These are phyloP conservation scores for Coprinopsis strossmayeri DNA, from an alignment of 768 basidiomycete genomes.

Conservation along the genomic window DNA sequence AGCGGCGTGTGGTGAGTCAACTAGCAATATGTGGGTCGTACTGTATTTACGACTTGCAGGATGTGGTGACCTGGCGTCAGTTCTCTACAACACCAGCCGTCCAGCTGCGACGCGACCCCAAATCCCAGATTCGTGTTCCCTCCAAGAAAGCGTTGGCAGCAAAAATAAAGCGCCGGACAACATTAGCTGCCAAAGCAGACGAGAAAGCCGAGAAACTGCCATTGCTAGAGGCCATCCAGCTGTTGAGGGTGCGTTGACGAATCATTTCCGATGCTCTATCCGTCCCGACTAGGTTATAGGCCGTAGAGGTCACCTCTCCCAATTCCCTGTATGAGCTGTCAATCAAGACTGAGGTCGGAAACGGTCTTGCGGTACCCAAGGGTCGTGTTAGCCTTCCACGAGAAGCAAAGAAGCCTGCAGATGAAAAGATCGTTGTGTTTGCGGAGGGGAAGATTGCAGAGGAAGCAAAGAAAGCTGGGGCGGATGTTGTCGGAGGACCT, in stretches of 20 bases:
- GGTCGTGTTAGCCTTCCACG: constrained; percentile 83
- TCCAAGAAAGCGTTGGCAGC: constrained; percentile 70
- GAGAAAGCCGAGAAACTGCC: constrained; percentile 64
- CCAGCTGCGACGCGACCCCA: constrained; percentile 41
- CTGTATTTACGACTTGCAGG: neutral
- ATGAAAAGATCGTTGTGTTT: constrained; percentile 86
- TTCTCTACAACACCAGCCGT: constrained; percentile 48
- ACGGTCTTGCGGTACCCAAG: constrained; percentile 78
- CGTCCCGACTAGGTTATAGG: constrained; percentile 34
- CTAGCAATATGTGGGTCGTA: no score
- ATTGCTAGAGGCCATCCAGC: constrained; percentile 57
- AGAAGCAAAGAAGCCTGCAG: constrained; percentile 64
- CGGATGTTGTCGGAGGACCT: constrained; percentile 83
- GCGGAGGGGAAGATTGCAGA: constrained; percentile 81
- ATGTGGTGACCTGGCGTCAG: constrained; percentile 23
- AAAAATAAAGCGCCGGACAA: constrained; percentile 53
- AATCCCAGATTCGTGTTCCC: constrained; percentile 44
- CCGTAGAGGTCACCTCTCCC: constrained; percentile 77
- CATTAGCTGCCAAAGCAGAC: constrained; percentile 44
- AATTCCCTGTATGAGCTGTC: constrained; percentile 74
- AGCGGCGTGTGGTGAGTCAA: constrained; percentile 17
- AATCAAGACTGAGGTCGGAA: constrained; percentile 72
- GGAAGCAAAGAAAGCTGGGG: constrained; percentile 82
- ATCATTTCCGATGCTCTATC: neutral
- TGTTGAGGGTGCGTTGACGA: constrained; percentile 53